Evolutionary conservation across 2,329 filamentous ascomycete genomes (phyloP).

Genomic region (Metarhizium sp.): DNA sequence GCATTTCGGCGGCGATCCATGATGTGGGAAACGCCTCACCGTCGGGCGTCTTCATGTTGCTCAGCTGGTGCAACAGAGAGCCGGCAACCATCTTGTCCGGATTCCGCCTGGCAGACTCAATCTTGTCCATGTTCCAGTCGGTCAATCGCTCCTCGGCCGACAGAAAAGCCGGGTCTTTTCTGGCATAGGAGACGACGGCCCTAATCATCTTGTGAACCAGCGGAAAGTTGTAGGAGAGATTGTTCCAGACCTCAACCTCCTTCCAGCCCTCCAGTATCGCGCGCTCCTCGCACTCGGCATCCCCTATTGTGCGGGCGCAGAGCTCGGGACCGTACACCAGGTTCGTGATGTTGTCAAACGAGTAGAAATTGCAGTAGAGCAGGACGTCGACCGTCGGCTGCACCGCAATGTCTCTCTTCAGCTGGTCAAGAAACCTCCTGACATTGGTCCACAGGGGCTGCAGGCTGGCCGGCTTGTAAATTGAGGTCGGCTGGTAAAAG

Average conservation of each 20-base stretch:
- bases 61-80: conserved; percentile 2
- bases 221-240: conserved; percentile 2
- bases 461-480: neutral
- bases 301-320: conserved; percentile 3
- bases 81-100: conserved; percentile 1
- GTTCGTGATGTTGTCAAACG: conserved; percentile 5
- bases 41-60: conserved; percentile 1
- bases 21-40: neutral
- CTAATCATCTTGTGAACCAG: neutral
- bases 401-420: neutral
- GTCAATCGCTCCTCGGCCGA: conserved; percentile 4
- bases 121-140: conserved; percentile 3
- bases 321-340: conserved; percentile 1
- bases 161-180: conserved; percentile 1
- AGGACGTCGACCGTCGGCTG: conserved; percentile 1
- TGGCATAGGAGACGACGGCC: neutral
- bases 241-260: conserved; percentile 5
- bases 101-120: neutral
- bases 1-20: conserved; percentile 4
- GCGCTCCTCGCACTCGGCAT: conserved; percentile 1
- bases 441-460: neutral
- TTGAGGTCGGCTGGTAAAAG: conserved; percentile 2
- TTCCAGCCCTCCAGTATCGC: conserved; percentile 1
- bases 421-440: neutral
- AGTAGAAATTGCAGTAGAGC: conserved; percentile 4